These are phyloP conservation scores for Solanum paucissectum DNA, from an alignment of 257 asterid species.

Conservation along the genomic window DNA sequence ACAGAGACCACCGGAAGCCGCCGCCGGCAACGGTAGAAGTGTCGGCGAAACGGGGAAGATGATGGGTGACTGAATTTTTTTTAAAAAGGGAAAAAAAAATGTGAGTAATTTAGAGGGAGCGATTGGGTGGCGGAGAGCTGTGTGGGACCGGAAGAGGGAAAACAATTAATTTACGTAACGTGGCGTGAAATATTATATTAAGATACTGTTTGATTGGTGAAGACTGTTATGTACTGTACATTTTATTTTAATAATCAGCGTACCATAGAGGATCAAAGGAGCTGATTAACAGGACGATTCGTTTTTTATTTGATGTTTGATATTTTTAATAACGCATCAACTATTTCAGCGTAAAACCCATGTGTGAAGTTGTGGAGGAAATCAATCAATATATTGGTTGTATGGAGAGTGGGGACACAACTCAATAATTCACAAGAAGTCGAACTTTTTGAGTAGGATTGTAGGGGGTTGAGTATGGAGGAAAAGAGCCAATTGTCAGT, in stretches of 20 bases:
- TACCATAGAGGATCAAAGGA: neutral
- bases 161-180: neutral
- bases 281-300: rapidly evolving
- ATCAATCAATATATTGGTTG: no score
- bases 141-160: neutral
- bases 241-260: neutral
- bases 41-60: neutral
- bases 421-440: neutral
- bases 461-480: neutral
- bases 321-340: no score
- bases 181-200: neutral
- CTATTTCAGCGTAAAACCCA: no score
- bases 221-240: neutral
- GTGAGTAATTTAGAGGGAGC: neutral
- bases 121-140: neutral
- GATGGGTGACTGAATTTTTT: neutral
- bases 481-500: neutral
- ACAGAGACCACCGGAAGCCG: neutral
- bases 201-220: neutral
- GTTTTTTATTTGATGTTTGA: no score
- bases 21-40: neutral
- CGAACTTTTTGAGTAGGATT: neutral
- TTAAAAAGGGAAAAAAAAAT: no score
- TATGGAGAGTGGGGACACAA: neutral
- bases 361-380: neutral